phyloP scores from a whole-genome alignment of 768 basidiomycete species.

The Cubamyces lactineus region DNA sequence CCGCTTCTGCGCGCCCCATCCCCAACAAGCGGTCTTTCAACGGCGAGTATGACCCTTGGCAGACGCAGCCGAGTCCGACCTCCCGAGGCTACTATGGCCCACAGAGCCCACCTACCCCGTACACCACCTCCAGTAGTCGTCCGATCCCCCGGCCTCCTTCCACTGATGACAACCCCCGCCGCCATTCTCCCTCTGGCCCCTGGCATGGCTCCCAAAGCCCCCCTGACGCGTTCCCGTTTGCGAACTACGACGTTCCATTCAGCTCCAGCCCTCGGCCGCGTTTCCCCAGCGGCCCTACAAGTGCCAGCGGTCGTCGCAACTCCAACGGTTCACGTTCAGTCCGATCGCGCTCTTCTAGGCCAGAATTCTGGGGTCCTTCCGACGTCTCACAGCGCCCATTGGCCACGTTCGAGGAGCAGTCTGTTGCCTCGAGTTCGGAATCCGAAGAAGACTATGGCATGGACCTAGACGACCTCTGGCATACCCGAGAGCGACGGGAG shows the following conservation, averaged over 20 bases:
- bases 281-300: constrained; percentile 5
- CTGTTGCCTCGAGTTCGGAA: constrained; percentile 26
- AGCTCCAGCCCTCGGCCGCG: constrained; percentile 13
- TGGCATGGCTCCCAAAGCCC: constrained; percentile 21
- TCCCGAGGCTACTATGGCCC: constrained; percentile 9
- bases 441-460: constrained; percentile 27
- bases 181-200: constrained; percentile 13
- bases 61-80: constrained; percentile 6
- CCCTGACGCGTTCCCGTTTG: constrained; percentile 19
- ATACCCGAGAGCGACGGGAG: constrained; percentile 16
- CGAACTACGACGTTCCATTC: constrained; percentile 14
- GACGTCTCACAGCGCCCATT: constrained; percentile 24
- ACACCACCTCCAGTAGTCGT: constrained; percentile 10
- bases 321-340: constrained; percentile 32
- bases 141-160: constrained; percentile 17
- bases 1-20: constrained; percentile 20
- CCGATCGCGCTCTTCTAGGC: constrained; percentile 27
- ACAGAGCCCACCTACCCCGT: constrained; percentile 6
- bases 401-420: constrained; percentile 29
- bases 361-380: constrained; percentile 19
- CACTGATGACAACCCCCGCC: constrained; percentile 18
- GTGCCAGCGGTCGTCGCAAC: constrained; percentile 24
- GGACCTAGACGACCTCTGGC: constrained; percentile 21
- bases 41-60: constrained; percentile 15
- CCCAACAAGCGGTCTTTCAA: constrained; percentile 19